Evolutionary conservation across 1,284 basidiomycete species (phyloP).

Genomic region (Cryptococcus sp.): DNA sequence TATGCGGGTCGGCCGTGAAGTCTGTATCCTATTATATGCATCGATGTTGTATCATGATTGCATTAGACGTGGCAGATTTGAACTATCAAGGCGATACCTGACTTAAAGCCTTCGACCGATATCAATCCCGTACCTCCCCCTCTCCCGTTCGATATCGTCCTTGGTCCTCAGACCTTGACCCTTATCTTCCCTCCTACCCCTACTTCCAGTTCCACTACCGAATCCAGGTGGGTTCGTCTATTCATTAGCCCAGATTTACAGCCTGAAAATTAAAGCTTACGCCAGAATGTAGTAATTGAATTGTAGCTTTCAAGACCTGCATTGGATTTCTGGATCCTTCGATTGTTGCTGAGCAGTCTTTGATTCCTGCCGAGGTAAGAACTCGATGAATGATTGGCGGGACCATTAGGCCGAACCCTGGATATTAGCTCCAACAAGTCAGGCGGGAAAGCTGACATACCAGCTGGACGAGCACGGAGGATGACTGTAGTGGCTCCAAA

Average conservation of each 20-base stretch:
- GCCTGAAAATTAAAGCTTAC: slow-evolving; percentile 20
- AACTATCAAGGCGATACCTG: background rate
- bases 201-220: slow-evolving; percentile 35
- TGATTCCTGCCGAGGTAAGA: slow-evolving; percentile 87
- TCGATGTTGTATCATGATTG: slow-evolving; percentile 1
- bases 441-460: slow-evolving; percentile 16
- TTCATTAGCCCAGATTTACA: background rate
- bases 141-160: slow-evolving; percentile 44
- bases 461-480: slow-evolving; percentile 78
- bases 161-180: slow-evolving; percentile 44
- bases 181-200: slow-evolving; percentile 39
- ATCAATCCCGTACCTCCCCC: slow-evolving; percentile 47
- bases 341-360: slow-evolving; percentile 89
- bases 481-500: slow-evolving; percentile 80
- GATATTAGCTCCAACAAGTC: background rate
- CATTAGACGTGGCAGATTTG: background rate
- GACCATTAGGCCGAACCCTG: slow-evolving; percentile 84
- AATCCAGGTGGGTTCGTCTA: slow-evolving; percentile 41
- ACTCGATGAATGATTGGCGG: slow-evolving; percentile 83
- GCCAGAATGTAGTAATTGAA: slow-evolving; percentile 47
- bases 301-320: slow-evolving; percentile 53
- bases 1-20: slow-evolving; percentile 12
- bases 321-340: slow-evolving; percentile 84
- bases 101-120: slow-evolving; percentile 32
- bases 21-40: background rate